Percentiles rank a stretch among this genome's conserved stretches.
These are phyloP conservation scores for Leccinum disarticulatum DNA, from an alignment of 768 basidiomycete species.

Conservation along the genomic window DNA sequence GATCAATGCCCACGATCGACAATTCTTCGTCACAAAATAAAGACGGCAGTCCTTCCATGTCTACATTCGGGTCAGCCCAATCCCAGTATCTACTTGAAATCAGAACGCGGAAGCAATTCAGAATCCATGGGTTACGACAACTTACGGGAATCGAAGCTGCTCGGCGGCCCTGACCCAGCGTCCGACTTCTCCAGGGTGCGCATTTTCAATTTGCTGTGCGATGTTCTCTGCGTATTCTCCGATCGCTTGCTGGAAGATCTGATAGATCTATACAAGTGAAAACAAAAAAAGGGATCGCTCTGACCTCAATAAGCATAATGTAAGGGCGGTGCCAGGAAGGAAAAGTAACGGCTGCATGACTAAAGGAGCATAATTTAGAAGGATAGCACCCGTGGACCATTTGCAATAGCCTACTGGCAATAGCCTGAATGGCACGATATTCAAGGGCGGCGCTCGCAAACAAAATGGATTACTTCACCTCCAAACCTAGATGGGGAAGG, in stretches of 20 bases:
- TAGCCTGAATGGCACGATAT: slow-evolving; percentile 16
- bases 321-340: slow-evolving; percentile 31
- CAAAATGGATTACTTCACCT: slow-evolving; percentile 11
- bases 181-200: slow-evolving; percentile 18
- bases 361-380: slow-evolving; percentile 1
- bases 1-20: slow-evolving; percentile 3
- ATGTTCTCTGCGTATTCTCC: slow-evolving; percentile 26
- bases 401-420: slow-evolving; percentile 24
- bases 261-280: background rate
- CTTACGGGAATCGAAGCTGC: slow-evolving; percentile 31
- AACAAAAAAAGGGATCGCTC: background rate
- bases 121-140: background rate
- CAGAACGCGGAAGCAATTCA: background rate
- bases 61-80: slow-evolving; percentile 26
- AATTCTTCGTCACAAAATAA: slow-evolving; percentile 20
- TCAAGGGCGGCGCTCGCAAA: background rate
- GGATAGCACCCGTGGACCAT: background rate
- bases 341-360: slow-evolving; percentile 24
- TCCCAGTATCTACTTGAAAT: slow-evolving; percentile 26
- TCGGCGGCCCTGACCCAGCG: slow-evolving; percentile 22
- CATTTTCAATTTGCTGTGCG: slow-evolving; percentile 25
- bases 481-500: slow-evolving; percentile 29
- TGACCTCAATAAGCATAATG: slow-evolving; percentile 28
- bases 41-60: slow-evolving; percentile 20
- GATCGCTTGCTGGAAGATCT: slow-evolving; percentile 24